Conservation (phyloP, 2,329 filamentous ascomycete genomes). For the Ramichloridium luteum region DNA sequence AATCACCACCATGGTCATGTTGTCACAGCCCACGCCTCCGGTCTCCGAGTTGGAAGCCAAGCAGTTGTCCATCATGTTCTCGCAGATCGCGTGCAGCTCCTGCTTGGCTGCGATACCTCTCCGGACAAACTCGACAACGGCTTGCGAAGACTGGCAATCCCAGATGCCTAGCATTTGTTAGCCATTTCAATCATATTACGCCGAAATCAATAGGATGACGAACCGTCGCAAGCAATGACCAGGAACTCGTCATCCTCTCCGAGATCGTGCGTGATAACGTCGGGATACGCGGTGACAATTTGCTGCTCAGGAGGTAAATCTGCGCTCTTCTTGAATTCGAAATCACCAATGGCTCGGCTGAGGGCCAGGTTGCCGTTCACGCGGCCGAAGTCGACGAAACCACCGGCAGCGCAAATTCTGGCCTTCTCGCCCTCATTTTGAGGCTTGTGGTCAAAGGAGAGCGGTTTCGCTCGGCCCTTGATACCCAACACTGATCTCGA, state of each 20-base stretch:
- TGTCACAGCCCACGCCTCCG: slow-evolving; percentile 94
- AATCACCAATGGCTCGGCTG: slow-evolving; percentile 94
- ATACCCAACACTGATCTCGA: slow-evolving; percentile 90
- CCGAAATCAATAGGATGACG: slow-evolving; percentile 23
- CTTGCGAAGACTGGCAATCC: slow-evolving; percentile 98
- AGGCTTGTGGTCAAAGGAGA: slow-evolving; percentile 99
- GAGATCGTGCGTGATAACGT: slow-evolving; percentile 83
- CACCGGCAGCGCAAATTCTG: slow-evolving; percentile 86
- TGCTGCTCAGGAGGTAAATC: slow-evolving; percentile 96
- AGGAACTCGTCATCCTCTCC: slow-evolving; percentile 91
- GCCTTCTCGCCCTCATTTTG: slow-evolving; percentile 97
- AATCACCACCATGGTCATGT: slow-evolving; percentile 96
- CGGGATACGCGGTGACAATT: slow-evolving; percentile 93
- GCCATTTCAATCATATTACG: slow-evolving; percentile 1
- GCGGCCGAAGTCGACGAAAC: slow-evolving; percentile 95
- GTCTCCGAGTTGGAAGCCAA: slow-evolving; percentile 96
- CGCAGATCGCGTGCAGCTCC: slow-evolving; percentile 85
- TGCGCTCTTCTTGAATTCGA: slow-evolving; percentile 99
- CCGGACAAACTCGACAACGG: slow-evolving; percentile 91
- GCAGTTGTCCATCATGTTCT: slow-evolving; percentile 99
- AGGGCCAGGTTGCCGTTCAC: slow-evolving; percentile 96
- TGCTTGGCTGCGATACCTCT: slow-evolving; percentile 95
- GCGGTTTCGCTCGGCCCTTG: slow-evolving; percentile 90
- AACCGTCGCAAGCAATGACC: slow-evolving; percentile 85
- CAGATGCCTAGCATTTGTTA: slow-evolving; percentile 63